Conservation (phyloP, 352 stramenopile species). For the Phytophthora boehmeriae region DNA sequence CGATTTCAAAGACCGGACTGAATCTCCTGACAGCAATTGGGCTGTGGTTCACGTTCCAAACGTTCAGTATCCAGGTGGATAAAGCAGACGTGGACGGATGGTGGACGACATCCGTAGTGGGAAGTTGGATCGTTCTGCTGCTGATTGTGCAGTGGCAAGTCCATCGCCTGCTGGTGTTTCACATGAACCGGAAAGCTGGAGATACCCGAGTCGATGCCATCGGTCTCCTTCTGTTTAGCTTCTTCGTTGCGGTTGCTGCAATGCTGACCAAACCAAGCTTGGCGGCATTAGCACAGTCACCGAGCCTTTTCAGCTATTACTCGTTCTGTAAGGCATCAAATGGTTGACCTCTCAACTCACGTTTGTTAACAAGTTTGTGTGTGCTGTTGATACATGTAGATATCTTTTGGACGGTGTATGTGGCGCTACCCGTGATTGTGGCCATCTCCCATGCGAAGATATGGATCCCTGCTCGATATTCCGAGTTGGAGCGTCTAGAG, state of each 20-base stretch:
- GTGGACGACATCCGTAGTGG: constrained; percentile 11
- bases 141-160: constrained; percentile 55
- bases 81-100: background rate
- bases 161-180: constrained; percentile 46
- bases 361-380: background rate
- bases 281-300: constrained; percentile 36
- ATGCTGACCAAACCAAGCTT: constrained; percentile 10
- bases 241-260: background rate
- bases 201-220: constrained; percentile 28
- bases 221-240: constrained; percentile 12
- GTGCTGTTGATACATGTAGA: constrained; percentile 2
- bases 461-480: constrained; percentile 58
- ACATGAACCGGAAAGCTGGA: constrained; percentile 32
- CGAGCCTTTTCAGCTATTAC: constrained; percentile 30
- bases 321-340: constrained; percentile 35
- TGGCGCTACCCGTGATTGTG: constrained; percentile 38
- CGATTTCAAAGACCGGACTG: constrained; percentile 29
- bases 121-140: constrained; percentile 33
- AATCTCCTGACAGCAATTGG: constrained; percentile 28
- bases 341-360: background rate
- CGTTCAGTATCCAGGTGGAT: constrained; percentile 13
- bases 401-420: constrained; percentile 41
- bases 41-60: constrained; percentile 19
- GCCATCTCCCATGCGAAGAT: constrained; percentile 41
- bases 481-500: constrained; percentile 55